Base-by-base conservation (phyloP, 2,329 filamentous ascomycete genomes). In the Scortechinia acanthostroma region DNA sequence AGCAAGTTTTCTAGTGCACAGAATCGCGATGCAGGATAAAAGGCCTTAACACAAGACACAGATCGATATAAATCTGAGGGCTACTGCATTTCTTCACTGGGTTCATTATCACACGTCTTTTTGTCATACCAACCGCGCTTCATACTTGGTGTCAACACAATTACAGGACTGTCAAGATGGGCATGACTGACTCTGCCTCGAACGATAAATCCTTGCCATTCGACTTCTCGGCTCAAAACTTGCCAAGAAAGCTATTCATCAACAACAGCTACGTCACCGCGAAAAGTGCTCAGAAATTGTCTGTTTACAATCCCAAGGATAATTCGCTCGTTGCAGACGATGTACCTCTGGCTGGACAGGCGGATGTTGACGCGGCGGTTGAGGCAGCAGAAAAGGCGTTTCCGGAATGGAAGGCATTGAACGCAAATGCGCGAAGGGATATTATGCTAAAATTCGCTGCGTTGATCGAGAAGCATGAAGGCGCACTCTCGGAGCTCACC, bases 291-390 rank as follows among this genome's bases (percentile, higher is more conserved):
- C 68, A 70, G 52, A 75, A 68, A 44, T 61, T 76, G 28, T 59
- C 64, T n/a, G 55, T 74, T 3, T 57, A 63, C 58, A 75, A 70
- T 49, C 74, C 74, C 6, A 68, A 64, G 43, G 66, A 76, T 52
- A 67, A 66, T 44, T 65, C 66, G 2, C 53, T 74, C 6, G 63
- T 78, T 2, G 64, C 70, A n/a, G 60, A 73, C 47, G 65, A 74
- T 37, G 65, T 77, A 14, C 56, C 59, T 5, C 51, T 70, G 3
- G 67, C 67, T n/a, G 66, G 64, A n/a, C 59, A 65, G 43, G 55
- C 64, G 13, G 69, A 73, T 52, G 68, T 72, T 22, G 65, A 76
- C 44, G 55, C 56, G 3, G 72, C 72, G 2, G 70, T 76, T 3
- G 63, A 60, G 6, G 68, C 69, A 3, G 73, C 72, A 1, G 64